Evolutionary conservation across 139 green algal species (phyloP).

Genomic region (Micractinium conductrix): DNA sequence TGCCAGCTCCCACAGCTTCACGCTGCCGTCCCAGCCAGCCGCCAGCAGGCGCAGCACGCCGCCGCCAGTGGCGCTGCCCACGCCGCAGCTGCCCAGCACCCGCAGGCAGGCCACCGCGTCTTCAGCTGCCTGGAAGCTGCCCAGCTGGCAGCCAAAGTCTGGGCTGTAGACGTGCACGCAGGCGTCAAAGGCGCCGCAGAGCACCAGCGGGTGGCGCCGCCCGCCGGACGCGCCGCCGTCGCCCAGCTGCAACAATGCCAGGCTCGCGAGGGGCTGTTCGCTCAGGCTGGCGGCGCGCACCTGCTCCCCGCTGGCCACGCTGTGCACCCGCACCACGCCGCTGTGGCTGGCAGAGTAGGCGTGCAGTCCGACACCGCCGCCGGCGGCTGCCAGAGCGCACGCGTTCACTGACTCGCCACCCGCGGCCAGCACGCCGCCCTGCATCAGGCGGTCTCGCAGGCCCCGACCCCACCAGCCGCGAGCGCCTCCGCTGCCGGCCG

Average conservation of each 20-base stretch:
- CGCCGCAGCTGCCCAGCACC: constrained; percentile 17
- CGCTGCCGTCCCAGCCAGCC: constrained; percentile 75
- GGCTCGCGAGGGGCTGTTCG: constrained; percentile 49
- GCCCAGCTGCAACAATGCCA: constrained; percentile 51
- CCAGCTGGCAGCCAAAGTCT: constrained; percentile 41
- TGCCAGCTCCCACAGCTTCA: constrained; percentile 68
- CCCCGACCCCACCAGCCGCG: constrained; percentile 12
- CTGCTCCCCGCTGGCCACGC: constrained; percentile 26
- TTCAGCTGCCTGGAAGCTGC: constrained; percentile 66
- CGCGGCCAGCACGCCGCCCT: constrained; percentile 26
- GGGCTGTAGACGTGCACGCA: constrained; percentile 51
- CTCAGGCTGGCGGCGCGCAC: constrained; percentile 14
- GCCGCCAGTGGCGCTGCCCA: neutral
- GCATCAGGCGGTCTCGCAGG: constrained; percentile 28
- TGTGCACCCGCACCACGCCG: constrained; percentile 60
- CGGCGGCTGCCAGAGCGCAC: constrained; percentile 25
- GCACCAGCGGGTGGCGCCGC: constrained; percentile 47
- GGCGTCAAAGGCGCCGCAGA: constrained; percentile 69
- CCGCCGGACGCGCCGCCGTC: neutral
- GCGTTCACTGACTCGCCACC: constrained; percentile 38
- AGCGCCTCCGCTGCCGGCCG: neutral
- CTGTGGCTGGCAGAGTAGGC: constrained; percentile 29
- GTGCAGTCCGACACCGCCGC: neutral
- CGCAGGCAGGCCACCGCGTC: constrained; percentile 75
- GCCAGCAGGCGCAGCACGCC: constrained; percentile 57